phyloP scores from a whole-genome alignment of 148 eudicot species.

The Tetragonia tetragonoides region DNA sequence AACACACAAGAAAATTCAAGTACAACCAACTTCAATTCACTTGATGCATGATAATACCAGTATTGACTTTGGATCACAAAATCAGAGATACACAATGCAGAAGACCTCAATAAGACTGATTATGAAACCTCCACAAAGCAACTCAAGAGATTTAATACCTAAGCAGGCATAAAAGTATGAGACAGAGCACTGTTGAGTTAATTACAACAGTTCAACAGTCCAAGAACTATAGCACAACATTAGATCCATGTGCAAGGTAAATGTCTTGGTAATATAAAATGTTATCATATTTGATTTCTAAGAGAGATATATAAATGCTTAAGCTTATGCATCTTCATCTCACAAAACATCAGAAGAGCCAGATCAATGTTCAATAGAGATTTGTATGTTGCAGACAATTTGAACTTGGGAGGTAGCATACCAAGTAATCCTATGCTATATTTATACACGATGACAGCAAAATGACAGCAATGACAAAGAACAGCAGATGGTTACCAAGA shows the following conservation, averaged over 20 bases:
- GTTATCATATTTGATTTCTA: neutral
- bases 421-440: neutral
- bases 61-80: too few species aligned
- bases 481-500: slow-evolving; percentile 19
- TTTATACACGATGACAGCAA: neutral
- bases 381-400: neutral
- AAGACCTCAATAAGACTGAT: too few species aligned
- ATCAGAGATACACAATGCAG: too few species aligned
- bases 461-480: neutral
- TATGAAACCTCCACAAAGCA: too few species aligned
- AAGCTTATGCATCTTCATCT: neutral
- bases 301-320: neutral
- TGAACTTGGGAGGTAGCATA: neutral
- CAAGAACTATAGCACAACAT: too few species aligned
- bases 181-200: too few species aligned
- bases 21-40: too few species aligned
- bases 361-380: neutral
- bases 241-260: neutral
- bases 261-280: neutral
- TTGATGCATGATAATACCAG: too few species aligned
- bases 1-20: neutral
- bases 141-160: neutral
- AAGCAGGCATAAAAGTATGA: too few species aligned
- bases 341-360: neutral
- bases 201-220: too few species aligned